Evolutionary conservation across 78 protist species (phyloP).

Genomic region (Cavenderia fasciculata): DNA sequence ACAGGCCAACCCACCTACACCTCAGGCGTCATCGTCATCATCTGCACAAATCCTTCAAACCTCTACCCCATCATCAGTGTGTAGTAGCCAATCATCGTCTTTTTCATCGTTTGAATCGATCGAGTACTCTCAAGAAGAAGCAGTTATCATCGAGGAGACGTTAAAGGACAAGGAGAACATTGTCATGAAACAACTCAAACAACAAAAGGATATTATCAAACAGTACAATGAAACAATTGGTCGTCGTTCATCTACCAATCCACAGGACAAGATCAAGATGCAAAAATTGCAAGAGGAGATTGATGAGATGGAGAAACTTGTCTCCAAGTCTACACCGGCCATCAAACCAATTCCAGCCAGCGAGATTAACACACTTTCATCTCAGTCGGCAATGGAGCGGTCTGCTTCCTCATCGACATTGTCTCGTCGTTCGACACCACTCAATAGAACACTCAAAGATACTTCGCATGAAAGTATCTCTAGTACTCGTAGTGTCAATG

Average conservation of each 20-base stretch:
- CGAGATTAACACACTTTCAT: neutral
- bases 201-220: slow-evolving; percentile 18
- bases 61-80: neutral
- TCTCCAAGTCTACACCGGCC: neutral
- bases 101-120: neutral
- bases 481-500: too few relatives aligned
- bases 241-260: neutral
- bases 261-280: slow-evolving; percentile 32
- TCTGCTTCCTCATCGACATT: neutral
- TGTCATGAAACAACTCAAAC: slow-evolving; percentile 36
- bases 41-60: neutral
- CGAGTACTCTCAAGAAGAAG: slow-evolving; percentile 43
- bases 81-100: neutral
- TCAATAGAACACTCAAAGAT: neutral
- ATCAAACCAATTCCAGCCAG: neutral
- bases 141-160: slow-evolving; percentile 70
- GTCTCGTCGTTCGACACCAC: neutral
- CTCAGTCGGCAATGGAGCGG: too few relatives aligned
- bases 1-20: neutral
- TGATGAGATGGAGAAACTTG: slow-evolving; percentile 55
- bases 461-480: too few relatives aligned
- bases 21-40: neutral
- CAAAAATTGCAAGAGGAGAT: slow-evolving; percentile 55
- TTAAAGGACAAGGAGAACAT: slow-evolving; percentile 43
- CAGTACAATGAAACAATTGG: slow-evolving; percentile 39